Conservation (phyloP, 202 grass and related monocot genomes). For the Schoenoplectus tabernaemontani region DNA sequence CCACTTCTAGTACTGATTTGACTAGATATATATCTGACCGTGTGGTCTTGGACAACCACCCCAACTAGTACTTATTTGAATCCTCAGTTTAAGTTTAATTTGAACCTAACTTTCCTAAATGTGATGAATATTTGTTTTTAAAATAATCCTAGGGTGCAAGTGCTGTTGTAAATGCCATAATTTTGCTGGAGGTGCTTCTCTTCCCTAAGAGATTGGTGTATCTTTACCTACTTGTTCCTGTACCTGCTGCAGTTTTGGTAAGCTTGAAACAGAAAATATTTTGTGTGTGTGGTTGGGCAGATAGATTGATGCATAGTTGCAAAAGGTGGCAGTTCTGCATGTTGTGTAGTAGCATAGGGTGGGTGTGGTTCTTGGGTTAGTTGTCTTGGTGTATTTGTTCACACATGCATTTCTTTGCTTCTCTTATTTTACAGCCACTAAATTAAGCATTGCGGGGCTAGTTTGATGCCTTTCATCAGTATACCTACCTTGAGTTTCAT, state of each 20-base stretch:
- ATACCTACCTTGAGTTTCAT: not conserved
- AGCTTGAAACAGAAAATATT: conserved; percentile 3
- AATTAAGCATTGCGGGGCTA: not conserved
- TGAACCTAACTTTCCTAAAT: not conserved
- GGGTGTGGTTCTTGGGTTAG: not conserved
- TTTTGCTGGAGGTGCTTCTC: conserved; percentile 79
- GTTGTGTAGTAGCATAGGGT: not conserved
- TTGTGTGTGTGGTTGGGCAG: not conserved
- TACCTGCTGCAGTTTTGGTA: conserved; percentile 74
- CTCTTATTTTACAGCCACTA: not conserved
- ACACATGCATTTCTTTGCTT: no score
- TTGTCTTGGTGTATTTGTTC: not conserved
- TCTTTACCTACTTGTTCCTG: conserved; percentile 61
- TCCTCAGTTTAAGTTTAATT: not conserved
- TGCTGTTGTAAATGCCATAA: conserved; percentile 70
- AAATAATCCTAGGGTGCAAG: conserved; percentile 66
- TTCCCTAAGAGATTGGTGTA: conserved; percentile 62
- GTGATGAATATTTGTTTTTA: not conserved
- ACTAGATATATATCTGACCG: not conserved
- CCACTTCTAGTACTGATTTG: not conserved
- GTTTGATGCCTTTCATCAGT: not conserved
- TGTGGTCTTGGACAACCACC: not conserved
- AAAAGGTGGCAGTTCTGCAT: not conserved
- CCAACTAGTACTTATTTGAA: not conserved
- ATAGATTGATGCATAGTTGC: not conserved